Conservation (phyloP, 495 filamentous ascomycete genomes). For the Oleoguttula mirabilis region DNA sequence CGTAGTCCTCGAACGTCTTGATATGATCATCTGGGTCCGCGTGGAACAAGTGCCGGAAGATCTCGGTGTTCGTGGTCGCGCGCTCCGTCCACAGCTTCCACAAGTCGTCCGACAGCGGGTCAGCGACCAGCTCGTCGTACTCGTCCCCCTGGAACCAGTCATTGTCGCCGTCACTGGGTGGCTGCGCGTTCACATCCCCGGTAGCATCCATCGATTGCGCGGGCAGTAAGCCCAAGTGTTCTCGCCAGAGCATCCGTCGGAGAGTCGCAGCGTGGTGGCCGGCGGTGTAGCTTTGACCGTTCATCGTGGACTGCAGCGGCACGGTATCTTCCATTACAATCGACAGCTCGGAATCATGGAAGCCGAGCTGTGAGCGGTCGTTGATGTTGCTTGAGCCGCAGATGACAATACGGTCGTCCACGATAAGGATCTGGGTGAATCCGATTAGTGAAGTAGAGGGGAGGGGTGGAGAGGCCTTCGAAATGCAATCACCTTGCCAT, state of each 20-base stretch:
- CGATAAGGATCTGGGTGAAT: conserved; percentile 48
- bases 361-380: conserved; percentile 79
- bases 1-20: conserved; percentile 80
- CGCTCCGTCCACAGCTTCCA: conserved; percentile 75
- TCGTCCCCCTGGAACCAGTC: conserved; percentile 45
- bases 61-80: conserved; percentile 66
- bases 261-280: conserved; percentile 68
- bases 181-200: conserved; percentile 67
- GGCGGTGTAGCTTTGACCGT: conserved; percentile 61
- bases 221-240: conserved; percentile 76
- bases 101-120: conserved; percentile 65
- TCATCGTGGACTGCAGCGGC: conserved; percentile 61
- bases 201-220: conserved; percentile 60
- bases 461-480: too few relatives aligned
- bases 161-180: conserved; percentile 65
- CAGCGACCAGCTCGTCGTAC: conserved; percentile 63
- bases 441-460: too few relatives aligned
- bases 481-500: conserved; percentile 52
- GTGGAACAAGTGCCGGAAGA: conserved; percentile 83
- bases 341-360: conserved; percentile 83
- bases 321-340: conserved; percentile 84
- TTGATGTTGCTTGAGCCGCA: conserved; percentile 90
- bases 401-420: conserved; percentile 67
- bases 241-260: conserved; percentile 77
- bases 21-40: conserved; percentile 86